Evolutionary conservation across 495 filamentous ascomycete species (phyloP), one percentile per base, ranked within the genome.

Genomic region (Talaromyces liani): DNA sequence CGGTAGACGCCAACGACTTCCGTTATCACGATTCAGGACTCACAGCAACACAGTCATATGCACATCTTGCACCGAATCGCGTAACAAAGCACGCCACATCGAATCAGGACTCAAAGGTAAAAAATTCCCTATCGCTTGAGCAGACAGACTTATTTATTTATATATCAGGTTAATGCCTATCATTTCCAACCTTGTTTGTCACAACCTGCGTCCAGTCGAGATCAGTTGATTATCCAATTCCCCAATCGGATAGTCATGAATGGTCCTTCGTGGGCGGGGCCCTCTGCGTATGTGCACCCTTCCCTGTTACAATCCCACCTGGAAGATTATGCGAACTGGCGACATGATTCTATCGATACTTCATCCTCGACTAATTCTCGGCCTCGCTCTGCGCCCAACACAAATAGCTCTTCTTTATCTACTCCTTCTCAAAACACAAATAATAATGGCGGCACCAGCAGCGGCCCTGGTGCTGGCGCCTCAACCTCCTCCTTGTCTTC

Each of bases 401-500:
- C 59, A 27, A 61, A 39, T 27, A 29, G 24, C 41, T 45, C 41
- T 22, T 49, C 58, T 27, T 29, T 36, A 22, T 45, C 33, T 27
- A 20, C 27, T 56, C 22, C 53, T 27, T 25, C 51, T 1, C 53
- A 49, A 49, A 18, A 6, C 18, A 8, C 18, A 20, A 60, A 16
- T n/a, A 24, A 53, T 49, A 9, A 3, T 9, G 18, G 18, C 59
- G n/a, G n/a, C n/a, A n/a, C n/a, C n/a, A n/a, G n/a, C n/a, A n/a
- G n/a, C n/a, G 39, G 22, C 60, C n/a, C 60, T n/a, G 45, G 25
- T 14, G 41, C 24, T 3, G 45, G 14, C 20, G 60, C 73, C 25
- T 74, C 70, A 22, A 73, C 72, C 22, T 62, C 60, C 2, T 62
- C 60, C 14, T 79, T 76, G 57, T 73, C 73, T 62, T 77, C 76